Evolutionary conservation across 2,329 filamentous ascomycete species (phyloP).

Genomic region (Cladosporium sp.): DNA sequence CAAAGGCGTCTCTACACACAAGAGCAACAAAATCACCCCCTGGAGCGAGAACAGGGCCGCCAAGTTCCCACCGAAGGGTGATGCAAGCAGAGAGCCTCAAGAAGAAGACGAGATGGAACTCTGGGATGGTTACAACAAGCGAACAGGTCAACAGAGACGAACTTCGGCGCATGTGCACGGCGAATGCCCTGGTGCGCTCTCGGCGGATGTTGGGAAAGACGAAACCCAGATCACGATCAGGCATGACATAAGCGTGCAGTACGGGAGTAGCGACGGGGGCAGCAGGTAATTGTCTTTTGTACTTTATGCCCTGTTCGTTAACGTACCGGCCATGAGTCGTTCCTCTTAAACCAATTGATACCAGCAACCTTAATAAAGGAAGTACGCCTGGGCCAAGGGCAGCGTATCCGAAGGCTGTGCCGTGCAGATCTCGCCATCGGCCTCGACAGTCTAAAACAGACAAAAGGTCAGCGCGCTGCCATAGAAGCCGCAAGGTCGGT

Average conservation of each 20-base stretch:
- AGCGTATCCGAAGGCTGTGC: conserved; percentile 71
- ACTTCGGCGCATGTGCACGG: background rate
- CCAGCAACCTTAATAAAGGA: conserved; percentile 55
- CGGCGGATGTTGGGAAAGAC: background rate
- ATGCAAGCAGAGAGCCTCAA: background rate
- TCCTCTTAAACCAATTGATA: background rate
- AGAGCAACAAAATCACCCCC: background rate
- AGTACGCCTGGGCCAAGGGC: conserved; percentile 76
- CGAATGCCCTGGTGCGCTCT: background rate
- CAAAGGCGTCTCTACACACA: background rate
- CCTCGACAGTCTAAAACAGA: conserved; percentile 64
- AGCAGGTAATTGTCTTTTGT: background rate
- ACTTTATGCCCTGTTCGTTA: background rate
- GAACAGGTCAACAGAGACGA: background rate
- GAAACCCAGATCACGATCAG: background rate
- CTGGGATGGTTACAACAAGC: background rate
- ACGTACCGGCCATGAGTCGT: background rate
- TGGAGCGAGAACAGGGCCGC: background rate
- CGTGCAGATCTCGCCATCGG: conserved; percentile 72
- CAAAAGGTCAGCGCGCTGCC: conserved; percentile 22
- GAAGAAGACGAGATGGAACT: conserved; percentile 11
- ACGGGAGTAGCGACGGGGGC: background rate
- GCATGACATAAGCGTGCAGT: background rate
- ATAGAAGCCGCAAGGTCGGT: background rate
- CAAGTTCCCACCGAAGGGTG: background rate